Percentiles rank a stretch among this genome's conserved stretches.
phyloP scores from a whole-genome alignment of 805 yeast species.

The Lipomyces spencermartinsiae region DNA sequence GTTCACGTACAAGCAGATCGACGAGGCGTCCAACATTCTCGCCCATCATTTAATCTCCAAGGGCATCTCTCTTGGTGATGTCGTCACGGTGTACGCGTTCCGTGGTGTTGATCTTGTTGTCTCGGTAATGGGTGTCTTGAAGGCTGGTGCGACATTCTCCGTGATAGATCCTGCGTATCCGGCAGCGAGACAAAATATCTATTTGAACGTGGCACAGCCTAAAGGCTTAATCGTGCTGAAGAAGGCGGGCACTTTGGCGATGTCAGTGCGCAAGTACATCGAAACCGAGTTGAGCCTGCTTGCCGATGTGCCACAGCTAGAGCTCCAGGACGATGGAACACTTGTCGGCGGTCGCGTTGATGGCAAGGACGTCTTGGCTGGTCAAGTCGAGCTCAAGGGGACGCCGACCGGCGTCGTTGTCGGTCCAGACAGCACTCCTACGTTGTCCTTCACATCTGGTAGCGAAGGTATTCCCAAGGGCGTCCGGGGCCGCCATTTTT shows the following conservation, averaged over 20 bases:
- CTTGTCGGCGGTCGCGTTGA: slow-evolving; percentile 56
- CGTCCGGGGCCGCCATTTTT: slow-evolving; percentile 96
- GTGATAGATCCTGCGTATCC: slow-evolving; percentile 99
- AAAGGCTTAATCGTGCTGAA: slow-evolving; percentile 86
- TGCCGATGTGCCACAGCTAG: slow-evolving; percentile 77
- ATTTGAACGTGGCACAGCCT: slow-evolving; percentile 92
- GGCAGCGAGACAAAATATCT: slow-evolving; percentile 94
- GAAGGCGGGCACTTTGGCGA: slow-evolving; percentile 85
- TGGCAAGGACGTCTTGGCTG: slow-evolving; percentile 58
- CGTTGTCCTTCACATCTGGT: slow-evolving; percentile 95
- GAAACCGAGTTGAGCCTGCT: slow-evolving; percentile 71
- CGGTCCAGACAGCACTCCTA: slow-evolving; percentile 98
- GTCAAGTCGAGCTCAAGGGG: slow-evolving; percentile 55
- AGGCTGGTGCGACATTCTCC: slow-evolving; percentile 98
- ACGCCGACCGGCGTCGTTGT: slow-evolving; percentile 83
- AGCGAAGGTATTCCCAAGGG: slow-evolving; percentile 99
- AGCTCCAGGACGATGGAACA: slow-evolving; percentile 76
- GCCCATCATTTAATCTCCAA: slow-evolving; percentile 83
- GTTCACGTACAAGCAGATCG: slow-evolving; percentile 85
- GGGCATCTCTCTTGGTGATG: slow-evolving; percentile 89
- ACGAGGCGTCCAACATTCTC: slow-evolving; percentile 90
- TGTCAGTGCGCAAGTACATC: slow-evolving; percentile 79
- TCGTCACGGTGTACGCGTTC: slow-evolving; percentile 96
- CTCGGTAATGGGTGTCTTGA: slow-evolving; percentile 96
- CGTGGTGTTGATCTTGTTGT: slow-evolving; percentile 97